These are phyloP conservation scores for Oryza australiensis DNA, from an alignment of 176 grass and related monocot genomes.

Conservation along the genomic window DNA sequence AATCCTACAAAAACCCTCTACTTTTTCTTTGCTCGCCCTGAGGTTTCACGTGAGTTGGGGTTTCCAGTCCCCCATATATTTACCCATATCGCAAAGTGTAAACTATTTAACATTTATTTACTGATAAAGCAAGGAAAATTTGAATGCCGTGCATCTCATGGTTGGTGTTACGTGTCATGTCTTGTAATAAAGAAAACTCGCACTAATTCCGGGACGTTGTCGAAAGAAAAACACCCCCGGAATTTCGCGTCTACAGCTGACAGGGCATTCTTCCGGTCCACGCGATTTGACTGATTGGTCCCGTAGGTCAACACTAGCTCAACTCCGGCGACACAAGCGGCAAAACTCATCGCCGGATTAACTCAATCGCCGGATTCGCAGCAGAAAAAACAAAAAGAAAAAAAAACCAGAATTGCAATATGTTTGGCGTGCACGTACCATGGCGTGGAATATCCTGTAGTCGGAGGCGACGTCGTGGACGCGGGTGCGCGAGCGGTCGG, in stretches of 20 bases:
- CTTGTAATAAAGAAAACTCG: not conserved
- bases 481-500: constrained; percentile 36
- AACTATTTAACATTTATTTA: no score
- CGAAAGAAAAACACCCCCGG: not conserved
- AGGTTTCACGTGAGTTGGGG: no score
- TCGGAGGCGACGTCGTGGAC: constrained; percentile 23
- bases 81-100: no score
- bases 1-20: no score
- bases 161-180: not conserved
- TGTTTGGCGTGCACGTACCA: constrained; percentile 41
- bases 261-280: not conserved
- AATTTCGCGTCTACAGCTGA: not conserved
- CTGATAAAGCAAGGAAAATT: no score
- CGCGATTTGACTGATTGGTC: not conserved
- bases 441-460: constrained; percentile 51
- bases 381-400: not conserved
- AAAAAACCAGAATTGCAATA: no score
- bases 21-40: no score
- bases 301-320: not conserved
- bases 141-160: not conserved
- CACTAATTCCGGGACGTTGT: not conserved
- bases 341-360: not conserved
- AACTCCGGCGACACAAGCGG: not conserved
- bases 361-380: not conserved
- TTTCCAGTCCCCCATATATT: no score